A percentile compares a stretch with the other conserved stretches of the same genome.
phyloP scores from a whole-genome alignment of 1,139 yeast species.

The Pichia sp. region DNA sequence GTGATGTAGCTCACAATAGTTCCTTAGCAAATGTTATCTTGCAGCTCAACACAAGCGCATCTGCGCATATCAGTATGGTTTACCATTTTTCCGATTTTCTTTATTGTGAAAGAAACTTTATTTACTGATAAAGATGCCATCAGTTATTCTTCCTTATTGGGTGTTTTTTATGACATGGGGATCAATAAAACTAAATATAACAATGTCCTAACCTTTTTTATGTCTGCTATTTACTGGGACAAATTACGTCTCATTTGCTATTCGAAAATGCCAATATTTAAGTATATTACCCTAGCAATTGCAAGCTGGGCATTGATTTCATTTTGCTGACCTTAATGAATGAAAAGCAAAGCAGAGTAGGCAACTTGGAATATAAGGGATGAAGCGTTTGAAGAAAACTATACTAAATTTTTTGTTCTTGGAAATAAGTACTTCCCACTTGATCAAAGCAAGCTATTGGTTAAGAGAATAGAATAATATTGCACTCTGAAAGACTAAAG shows the following conservation, averaged over 20 bases:
- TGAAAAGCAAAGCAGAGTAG: slow-evolving; percentile 32
- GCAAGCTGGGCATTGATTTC: slow-evolving; percentile 33
- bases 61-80: slow-evolving; percentile 9
- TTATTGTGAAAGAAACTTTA: slow-evolving; percentile 32
- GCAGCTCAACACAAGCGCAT: slow-evolving; percentile 8
- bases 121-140: slow-evolving; percentile 43
- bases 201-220: slow-evolving; percentile 41
- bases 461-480: slow-evolving; percentile 25
- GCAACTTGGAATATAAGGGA: too few species aligned
- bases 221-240: slow-evolving; percentile 39
- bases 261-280: slow-evolving; percentile 32
- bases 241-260: slow-evolving; percentile 24
- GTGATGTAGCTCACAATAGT: not conserved
- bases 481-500: slow-evolving; percentile 27
- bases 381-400: too few species aligned
- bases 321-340: slow-evolving; percentile 30
- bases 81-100: slow-evolving; percentile 27
- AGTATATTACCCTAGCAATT: slow-evolving; percentile 28
- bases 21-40: not conserved
- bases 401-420: too few species aligned
- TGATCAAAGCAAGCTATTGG: not conserved
- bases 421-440: too few species aligned
- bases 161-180: slow-evolving; percentile 41
- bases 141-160: slow-evolving; percentile 42
- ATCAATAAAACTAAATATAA: slow-evolving; percentile 33